A percentile compares a stretch with the other conserved stretches of the same genome.
phyloP scores from a whole-genome alignment of 2,329 filamentous ascomycete genomes.

The Ophiostoma perfectum region DNA sequence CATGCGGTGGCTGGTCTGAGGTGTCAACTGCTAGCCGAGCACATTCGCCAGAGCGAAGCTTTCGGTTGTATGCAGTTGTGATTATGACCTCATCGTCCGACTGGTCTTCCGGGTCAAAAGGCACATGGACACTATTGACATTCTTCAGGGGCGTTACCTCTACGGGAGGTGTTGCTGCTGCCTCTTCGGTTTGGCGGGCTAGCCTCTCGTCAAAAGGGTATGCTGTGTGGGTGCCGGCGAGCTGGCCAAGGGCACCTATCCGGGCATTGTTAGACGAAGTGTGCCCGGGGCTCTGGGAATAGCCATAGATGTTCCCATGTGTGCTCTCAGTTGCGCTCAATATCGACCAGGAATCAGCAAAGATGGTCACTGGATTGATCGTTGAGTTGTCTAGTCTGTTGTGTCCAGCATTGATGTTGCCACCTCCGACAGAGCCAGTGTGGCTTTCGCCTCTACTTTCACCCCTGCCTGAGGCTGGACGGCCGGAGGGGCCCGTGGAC shows the following conservation, averaged over 20 bases:
- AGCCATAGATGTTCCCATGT: too few relatives aligned
- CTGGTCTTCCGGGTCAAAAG: slow-evolving; percentile 25
- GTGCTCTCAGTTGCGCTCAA: too few relatives aligned
- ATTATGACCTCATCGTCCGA: slow-evolving; percentile 26
- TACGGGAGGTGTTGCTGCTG: not conserved
- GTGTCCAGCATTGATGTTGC: not conserved
- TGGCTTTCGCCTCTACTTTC: not conserved
- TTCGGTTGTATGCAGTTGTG: slow-evolving; percentile 18
- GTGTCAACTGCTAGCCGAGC: not conserved
- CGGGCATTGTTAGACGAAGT: too few relatives aligned
- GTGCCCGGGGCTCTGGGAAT: too few relatives aligned
- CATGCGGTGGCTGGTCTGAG: not conserved
- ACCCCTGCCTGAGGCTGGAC: not conserved
- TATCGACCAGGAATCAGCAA: too few relatives aligned
- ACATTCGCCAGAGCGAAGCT: not conserved
- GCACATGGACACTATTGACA: slow-evolving; percentile 20
- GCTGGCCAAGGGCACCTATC: too few relatives aligned
- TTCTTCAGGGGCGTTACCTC: not conserved
- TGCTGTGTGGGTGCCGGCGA: not conserved
- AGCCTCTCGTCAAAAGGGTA: not conserved
- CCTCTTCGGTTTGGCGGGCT: not conserved
- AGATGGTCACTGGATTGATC: too few relatives aligned
- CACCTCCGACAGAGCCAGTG: not conserved
- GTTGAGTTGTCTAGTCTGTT: too few relatives aligned
- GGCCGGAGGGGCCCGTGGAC: not conserved